These are phyloP conservation scores for Mallotus japonicus DNA, from an alignment of 441 rosid genomes.

Conservation along the genomic window DNA sequence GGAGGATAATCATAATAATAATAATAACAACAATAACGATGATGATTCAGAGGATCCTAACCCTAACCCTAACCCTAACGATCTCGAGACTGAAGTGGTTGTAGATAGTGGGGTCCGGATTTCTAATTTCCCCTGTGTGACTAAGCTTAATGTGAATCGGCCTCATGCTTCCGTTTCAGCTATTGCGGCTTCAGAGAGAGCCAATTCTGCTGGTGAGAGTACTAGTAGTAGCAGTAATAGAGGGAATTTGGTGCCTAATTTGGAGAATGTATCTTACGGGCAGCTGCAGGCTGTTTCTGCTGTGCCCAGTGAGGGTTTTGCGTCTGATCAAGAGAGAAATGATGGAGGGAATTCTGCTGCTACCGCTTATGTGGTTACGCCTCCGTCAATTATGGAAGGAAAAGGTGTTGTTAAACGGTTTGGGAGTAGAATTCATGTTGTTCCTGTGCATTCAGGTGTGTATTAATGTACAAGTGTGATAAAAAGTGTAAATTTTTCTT, in stretches of 20 bases:
- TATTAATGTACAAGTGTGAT: neutral
- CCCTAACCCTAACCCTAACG: constrained; percentile 29
- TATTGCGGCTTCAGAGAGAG: constrained; percentile 59
- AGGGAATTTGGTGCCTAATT: constrained; percentile 32
- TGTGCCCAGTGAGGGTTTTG: constrained; percentile 56
- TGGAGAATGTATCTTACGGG: constrained; percentile 84
- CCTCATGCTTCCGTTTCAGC: constrained; percentile 69
- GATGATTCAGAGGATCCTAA: constrained; percentile 33
- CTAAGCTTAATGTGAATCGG: constrained; percentile 60
- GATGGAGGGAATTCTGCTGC: constrained; percentile 40
- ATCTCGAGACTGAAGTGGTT: constrained; percentile 59
- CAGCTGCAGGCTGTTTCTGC: constrained; percentile 79
- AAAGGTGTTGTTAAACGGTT: constrained; percentile 78
- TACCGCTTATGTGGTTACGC: constrained; percentile 54
- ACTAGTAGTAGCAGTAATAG: constrained; percentile 27
- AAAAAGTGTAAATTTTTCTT: neutral
- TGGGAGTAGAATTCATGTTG: constrained; percentile 60
- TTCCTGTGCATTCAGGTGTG: constrained; percentile 95
- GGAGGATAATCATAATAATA: constrained; percentile 47
- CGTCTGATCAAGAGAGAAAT: constrained; percentile 32
- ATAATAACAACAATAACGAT: constrained; percentile 25
- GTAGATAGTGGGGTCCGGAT: constrained; percentile 56
- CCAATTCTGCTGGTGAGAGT: constrained; percentile 45
- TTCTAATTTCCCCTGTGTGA: constrained; percentile 65
- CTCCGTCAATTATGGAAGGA: constrained; percentile 79